These are phyloP conservation scores for Astrothelium subdiscretum DNA, from an alignment of 495 filamentous ascomycete species.

Conservation along the genomic window DNA sequence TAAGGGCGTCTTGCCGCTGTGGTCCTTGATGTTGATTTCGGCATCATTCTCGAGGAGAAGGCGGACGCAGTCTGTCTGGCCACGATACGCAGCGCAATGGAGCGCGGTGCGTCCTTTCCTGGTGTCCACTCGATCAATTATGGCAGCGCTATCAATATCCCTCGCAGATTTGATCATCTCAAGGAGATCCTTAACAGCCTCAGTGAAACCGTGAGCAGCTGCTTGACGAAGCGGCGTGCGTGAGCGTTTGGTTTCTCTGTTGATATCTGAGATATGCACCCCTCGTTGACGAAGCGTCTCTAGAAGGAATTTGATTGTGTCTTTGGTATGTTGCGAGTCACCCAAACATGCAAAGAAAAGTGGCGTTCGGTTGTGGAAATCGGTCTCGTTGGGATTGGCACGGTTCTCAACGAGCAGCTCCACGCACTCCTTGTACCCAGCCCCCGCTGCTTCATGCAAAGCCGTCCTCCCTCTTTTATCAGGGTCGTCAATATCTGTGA, in stretches of 20 bases:
- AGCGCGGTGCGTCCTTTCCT: constrained; percentile 13
- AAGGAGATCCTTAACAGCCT: constrained; percentile 2
- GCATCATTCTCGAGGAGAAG: not conserved
- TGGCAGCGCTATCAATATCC: not conserved
- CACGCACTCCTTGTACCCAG: constrained; percentile 7
- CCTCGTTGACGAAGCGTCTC: constrained; percentile 1
- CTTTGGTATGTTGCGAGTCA: not conserved
- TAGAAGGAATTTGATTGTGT: constrained; percentile 7
- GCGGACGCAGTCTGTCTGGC: constrained; percentile 6
- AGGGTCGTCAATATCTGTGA: constrained; percentile 11
- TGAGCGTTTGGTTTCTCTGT: constrained; percentile 5
- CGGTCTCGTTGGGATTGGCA: constrained; percentile 22
- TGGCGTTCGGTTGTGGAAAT: constrained; percentile 10
- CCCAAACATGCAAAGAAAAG: not conserved
- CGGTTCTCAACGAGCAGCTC: constrained; percentile 17
- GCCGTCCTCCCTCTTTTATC: constrained; percentile 21
- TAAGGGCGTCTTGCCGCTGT: constrained; percentile 1
- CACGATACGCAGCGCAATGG: constrained; percentile 11
- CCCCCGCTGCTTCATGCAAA: constrained; percentile 24
- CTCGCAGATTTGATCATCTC: constrained; percentile 11
- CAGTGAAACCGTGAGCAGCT: constrained; percentile 7
- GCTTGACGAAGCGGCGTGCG: constrained; percentile 9
- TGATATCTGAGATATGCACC: constrained; percentile 4
- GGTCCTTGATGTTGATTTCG: not conserved
- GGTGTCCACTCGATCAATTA: constrained; percentile 9